Evolutionary conservation across 208 protist genomes (phyloP), one percentile per base, ranked within the genome.

Genomic region (Trypanosoma cruzi): DNA sequence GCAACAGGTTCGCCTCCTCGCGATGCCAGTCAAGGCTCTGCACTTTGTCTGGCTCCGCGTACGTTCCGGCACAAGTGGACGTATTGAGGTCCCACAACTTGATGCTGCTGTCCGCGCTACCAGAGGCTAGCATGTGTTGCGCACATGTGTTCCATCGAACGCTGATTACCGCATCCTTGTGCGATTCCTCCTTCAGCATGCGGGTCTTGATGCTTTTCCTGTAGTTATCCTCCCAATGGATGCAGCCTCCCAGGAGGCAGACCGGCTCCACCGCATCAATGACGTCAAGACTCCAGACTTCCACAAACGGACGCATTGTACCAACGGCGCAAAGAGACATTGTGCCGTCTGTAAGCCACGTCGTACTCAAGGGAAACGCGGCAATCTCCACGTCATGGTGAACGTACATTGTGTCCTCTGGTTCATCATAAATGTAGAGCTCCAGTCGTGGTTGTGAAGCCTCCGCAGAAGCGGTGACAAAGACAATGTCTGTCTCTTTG

Each of bases 261-360:
- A 88, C 82, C n/a, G 98, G 97, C 68, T 96, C 84, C 24, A 98
- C 81, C 20, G 94, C 84, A 74, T 99, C 97, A 34, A 99, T 92
- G 18, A 99, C 85, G 79, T 99, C 98, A 18, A 99, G 81, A 57
- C 98, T 89, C 98, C 98, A 99, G 20, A 99, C 77, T 67, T 99
- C 98, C 64, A 99, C 98, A 29, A 90, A 88, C n/a, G 97, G 96
- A 28, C 95, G 80, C 84, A 99, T 99, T 11, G 97, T 99, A 64
- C 97, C 98, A n/a, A 99, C 84, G 14, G 98, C 98, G 18, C 96
- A 75, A 64, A 98, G 89, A 49, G 97, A 99, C 71, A 95, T 89
- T 46, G 79, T 80, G 31, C 85, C 86, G 49, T 94, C 90, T 40
- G 97, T 96, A 50, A 98, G 80, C 97, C 97, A 99, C 54, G 93